These are phyloP conservation scores for Fraxinus cuspidata DNA, from an alignment of 257 asterid species.

Conservation along the genomic window DNA sequence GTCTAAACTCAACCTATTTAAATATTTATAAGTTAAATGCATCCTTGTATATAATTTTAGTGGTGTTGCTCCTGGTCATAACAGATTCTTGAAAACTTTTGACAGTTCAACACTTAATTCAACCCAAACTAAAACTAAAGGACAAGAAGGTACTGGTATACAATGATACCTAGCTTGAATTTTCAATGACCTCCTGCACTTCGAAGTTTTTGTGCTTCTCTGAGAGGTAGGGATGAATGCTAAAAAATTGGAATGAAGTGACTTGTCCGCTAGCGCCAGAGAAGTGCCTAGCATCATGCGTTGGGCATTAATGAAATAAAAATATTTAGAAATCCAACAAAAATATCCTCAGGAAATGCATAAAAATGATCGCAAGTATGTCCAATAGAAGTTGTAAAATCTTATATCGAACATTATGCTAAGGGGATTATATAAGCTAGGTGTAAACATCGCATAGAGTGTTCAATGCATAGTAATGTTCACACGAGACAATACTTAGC, in stretches of 20 bases:
- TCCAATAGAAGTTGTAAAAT: not conserved
- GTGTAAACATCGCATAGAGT: not conserved
- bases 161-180: slow-evolving; percentile 38
- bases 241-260: slow-evolving; percentile 21
- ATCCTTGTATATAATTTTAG: not conserved
- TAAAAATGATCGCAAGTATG: not conserved
- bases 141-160: not conserved
- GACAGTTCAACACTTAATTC: not conserved
- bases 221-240: slow-evolving; percentile 12
- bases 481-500: not conserved
- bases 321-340: not conserved
- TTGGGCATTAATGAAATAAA: slow-evolving; percentile 2
- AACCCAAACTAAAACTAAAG: not conserved
- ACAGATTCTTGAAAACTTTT: not conserved
- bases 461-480: not conserved
- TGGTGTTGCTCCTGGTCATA: not conserved
- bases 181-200: slow-evolving; percentile 27
- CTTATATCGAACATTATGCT: no score
- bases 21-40: not conserved
- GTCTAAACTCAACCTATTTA: not conserved
- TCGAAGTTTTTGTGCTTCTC: slow-evolving; percentile 22
- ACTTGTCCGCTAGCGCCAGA: slow-evolving; percentile 17
- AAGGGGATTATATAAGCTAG: not conserved
- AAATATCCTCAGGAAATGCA: not conserved
- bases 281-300: slow-evolving; percentile 27